A percentile compares a stretch with the other conserved stretches of the same genome.
Conservation (phyloP, 2,329 filamentous ascomycete genomes). For the Apiospora phragmitis region DNA sequence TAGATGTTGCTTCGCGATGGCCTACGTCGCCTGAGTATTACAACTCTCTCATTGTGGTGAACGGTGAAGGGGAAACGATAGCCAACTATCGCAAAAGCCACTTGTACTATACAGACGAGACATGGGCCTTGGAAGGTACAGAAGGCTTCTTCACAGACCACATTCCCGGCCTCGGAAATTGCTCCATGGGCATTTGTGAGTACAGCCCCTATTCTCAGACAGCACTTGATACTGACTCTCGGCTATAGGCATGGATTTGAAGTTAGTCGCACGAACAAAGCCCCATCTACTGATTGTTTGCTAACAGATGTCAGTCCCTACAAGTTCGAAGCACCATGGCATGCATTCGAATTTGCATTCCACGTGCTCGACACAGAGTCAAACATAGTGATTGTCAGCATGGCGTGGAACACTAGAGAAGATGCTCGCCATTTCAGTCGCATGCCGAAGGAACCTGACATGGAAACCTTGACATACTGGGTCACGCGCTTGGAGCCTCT, state of each 20-base stretch:
- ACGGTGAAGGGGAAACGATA: conserved; percentile 58
- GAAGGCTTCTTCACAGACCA: conserved; percentile 49
- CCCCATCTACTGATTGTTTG: too few relatives aligned
- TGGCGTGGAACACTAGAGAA: conserved; percentile 74
- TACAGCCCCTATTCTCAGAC: too few relatives aligned
- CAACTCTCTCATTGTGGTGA: conserved; percentile 53
- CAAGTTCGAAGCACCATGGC: conserved; percentile 51
- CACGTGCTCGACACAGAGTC: conserved; percentile 58
- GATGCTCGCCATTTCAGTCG: conserved; percentile 46
- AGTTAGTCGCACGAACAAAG: too few relatives aligned
- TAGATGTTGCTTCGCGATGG: conserved; percentile 51
- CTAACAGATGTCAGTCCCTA: too few relatives aligned
- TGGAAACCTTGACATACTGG: conserved; percentile 77
- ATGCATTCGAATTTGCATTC: conserved; percentile 51
- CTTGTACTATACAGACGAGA: conserved; percentile 61
- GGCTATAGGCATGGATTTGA: conserved; percentile 57
- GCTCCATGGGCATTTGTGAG: conserved; percentile 61
- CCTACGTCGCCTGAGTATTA: conserved; percentile 46
- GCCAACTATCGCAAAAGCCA: conserved; percentile 63
- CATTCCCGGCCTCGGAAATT: conserved; percentile 49
- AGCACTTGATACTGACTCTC: too few relatives aligned
- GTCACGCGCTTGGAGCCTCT: conserved; percentile 68
- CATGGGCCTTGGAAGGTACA: conserved; percentile 58
- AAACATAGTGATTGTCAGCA: conserved; percentile 67
- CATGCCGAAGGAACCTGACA: conserved; percentile 61